Evolutionary conservation across 805 yeast genomes (phyloP), one percentile per base, ranked within the genome.

Genomic region (Tetrapisispora iriomotensis): DNA sequence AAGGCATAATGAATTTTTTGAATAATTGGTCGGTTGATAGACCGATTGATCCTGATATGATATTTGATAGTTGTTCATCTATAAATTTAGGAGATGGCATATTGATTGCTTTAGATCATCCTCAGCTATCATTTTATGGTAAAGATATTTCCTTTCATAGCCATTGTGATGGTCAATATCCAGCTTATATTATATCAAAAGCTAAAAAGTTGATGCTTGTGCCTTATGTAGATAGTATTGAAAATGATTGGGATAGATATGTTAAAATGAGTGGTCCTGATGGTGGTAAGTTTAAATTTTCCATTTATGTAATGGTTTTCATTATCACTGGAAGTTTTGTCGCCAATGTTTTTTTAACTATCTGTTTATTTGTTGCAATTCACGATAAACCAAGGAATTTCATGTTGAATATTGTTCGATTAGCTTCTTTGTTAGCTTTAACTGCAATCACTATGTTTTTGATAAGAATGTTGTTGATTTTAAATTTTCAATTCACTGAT

Each of bases 251-350:
- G 88, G 17, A 49, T 1, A 43, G 43, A 12, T 77, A 60, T 46
- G 57, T 71, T 1, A 40, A 38, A 3, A 36, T 29, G 6, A 41
- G 51, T 14, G 58, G 56, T 19, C 48, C 54, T 3, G 51, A 58
- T 43, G 56, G 61, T 5, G 77, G 78, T 1, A 47, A 67, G 3
- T 79, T 73, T 57, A 58, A 68, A 15, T 73, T 72, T 52, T 70
- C 81, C 35, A 66, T 79, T 14, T 80, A 72, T 42, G 77, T 87
- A 0, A 67, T 79, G 28, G 62, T 81, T 1, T 76, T 77, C 51
- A 71, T 83, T 0, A 54, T 81, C 17, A 70, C 84, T 8, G 70
- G 77, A 0, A 77, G 81, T 54, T 74, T 81, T 6, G 80, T 81
- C 15, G 71, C 81, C 5, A 72, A 82, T 3, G 64, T 79, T 58